A percentile compares a stretch with the other conserved stretches of the same genome.
Evolutionary conservation across 1,139 yeast genomes (phyloP).

Genomic region (Debaryomycetaceae sp.): DNA sequence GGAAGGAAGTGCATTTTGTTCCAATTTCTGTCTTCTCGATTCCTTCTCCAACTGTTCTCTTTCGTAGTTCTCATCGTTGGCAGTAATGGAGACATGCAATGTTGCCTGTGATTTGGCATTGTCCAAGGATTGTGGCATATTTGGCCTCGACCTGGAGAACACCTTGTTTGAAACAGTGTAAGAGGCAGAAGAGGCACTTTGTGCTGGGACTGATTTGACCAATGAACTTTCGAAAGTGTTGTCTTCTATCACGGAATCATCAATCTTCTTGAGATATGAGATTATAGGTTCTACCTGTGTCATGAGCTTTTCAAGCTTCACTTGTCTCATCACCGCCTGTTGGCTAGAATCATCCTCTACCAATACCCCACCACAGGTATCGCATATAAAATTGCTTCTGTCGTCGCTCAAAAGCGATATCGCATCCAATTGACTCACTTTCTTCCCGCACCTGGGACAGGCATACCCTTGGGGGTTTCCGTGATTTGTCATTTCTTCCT

Average conservation of each 20-base stretch:
- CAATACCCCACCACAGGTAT: constrained; percentile 71
- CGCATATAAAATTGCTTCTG: constrained; percentile 77
- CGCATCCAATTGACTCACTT: constrained; percentile 85
- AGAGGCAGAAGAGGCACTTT: constrained; percentile 60
- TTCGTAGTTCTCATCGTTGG: constrained; percentile 78
- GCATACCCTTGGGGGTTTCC: constrained; percentile 92
- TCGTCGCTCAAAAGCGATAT: constrained; percentile 77
- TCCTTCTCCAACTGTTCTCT: constrained; percentile 65
- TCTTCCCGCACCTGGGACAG: constrained; percentile 81
- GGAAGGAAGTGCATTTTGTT: constrained; percentile 92
- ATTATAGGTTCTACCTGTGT: constrained; percentile 86
- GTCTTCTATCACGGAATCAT: constrained; percentile 81
- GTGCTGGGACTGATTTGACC: constrained; percentile 80
- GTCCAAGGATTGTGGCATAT: constrained; percentile 29
- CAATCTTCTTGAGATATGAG: constrained; percentile 77
- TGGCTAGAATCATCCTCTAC: constrained; percentile 87
- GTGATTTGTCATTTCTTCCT: constrained; percentile 75
- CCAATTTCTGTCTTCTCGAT: constrained; percentile 67
- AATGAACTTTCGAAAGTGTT: constrained; percentile 81
- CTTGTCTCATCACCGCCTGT: constrained; percentile 80
- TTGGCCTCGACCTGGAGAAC: constrained; percentile 27
- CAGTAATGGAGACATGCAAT: constrained; percentile 85
- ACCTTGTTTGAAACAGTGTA: constrained; percentile 47
- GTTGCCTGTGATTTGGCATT: constrained; percentile 61
- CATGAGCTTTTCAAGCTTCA: constrained; percentile 80